phyloP scores from a whole-genome alignment of 192 early-diverging fungal genomes.

The Coemansia sp. region DNA sequence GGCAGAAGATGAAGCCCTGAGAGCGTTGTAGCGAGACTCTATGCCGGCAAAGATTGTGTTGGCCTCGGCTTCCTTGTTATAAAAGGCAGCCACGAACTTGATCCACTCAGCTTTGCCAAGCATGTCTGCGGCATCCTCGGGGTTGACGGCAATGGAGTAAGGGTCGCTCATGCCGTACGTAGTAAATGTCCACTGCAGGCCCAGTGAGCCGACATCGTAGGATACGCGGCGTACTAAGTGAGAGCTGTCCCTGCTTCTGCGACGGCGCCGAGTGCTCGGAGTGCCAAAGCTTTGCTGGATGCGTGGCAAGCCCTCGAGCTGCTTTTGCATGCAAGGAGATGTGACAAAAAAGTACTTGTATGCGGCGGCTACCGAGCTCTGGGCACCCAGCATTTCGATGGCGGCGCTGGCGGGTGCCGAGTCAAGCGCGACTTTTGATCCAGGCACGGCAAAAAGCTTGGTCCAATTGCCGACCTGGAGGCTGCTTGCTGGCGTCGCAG shows the following conservation, averaged over 20 bases:
- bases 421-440: constrained; percentile 34
- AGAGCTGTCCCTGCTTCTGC: neutral
- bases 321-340: constrained; percentile 55
- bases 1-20: constrained; percentile 11
- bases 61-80: constrained; percentile 39
- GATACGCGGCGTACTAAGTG: constrained; percentile 34
- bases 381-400: constrained; percentile 37
- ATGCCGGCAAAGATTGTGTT: constrained; percentile 38
- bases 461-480: constrained; percentile 48
- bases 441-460: constrained; percentile 42
- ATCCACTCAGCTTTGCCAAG: constrained; percentile 50
- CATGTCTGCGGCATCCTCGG: constrained; percentile 36
- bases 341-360: constrained; percentile 43
- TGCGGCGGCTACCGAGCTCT: constrained; percentile 30
- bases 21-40: constrained; percentile 31
- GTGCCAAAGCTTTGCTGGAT: constrained; percentile 37
- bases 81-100: constrained; percentile 40
- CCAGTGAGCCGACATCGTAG: constrained; percentile 48
- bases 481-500: constrained; percentile 44
- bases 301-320: constrained; percentile 40
- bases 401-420: constrained; percentile 46
- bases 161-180: constrained; percentile 53
- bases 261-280: constrained; percentile 12
- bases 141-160: constrained; percentile 36
- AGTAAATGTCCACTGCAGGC: constrained; percentile 54